Percentiles rank a stretch among this genome's conserved stretches.
Evolutionary conservation across 2,329 filamentous ascomycete genomes (phyloP).

Genomic region (Chrysosporium queenslandicum): DNA sequence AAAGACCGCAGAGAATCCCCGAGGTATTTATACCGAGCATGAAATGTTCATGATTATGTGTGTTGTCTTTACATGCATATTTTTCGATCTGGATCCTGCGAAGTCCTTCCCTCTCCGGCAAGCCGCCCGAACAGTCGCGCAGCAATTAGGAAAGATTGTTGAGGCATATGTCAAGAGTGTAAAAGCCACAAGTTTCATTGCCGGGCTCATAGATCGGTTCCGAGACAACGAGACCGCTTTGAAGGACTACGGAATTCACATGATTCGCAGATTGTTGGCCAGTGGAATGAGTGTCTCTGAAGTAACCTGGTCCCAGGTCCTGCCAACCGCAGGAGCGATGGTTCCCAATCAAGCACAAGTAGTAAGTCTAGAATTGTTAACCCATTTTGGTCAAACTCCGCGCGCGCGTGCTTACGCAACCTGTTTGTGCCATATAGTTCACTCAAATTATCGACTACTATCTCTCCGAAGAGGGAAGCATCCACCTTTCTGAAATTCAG

Average conservation of each 20-base stretch:
- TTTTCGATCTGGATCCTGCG: slow-evolving; percentile 41
- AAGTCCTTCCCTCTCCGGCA: slow-evolving; percentile 41
- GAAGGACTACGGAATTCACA: slow-evolving; percentile 53
- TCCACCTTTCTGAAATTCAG: slow-evolving; percentile 39
- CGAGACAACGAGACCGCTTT: slow-evolving; percentile 47
- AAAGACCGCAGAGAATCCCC: slow-evolving; percentile 22
- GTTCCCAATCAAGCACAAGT: slow-evolving; percentile 52
- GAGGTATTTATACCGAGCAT: slow-evolving; percentile 39
- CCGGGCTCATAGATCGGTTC: slow-evolving; percentile 41
- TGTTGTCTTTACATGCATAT: slow-evolving; percentile 40
- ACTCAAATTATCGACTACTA: slow-evolving; percentile 39
- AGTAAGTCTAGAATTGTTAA: slow-evolving; percentile 8
- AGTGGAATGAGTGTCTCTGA: slow-evolving; percentile 53
- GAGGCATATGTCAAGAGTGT: slow-evolving; percentile 35
- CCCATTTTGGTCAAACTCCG: neutral
- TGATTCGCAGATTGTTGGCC: slow-evolving; percentile 57
- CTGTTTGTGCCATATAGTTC: slow-evolving; percentile 29
- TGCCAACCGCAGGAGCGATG: slow-evolving; percentile 57
- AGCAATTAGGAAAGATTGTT: slow-evolving; percentile 32
- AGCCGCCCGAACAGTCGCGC: slow-evolving; percentile 34
- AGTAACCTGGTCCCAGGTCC: slow-evolving; percentile 59
- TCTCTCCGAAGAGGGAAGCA: slow-evolving; percentile 33
- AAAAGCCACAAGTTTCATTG: slow-evolving; percentile 44
- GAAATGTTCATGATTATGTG: slow-evolving; percentile 44
- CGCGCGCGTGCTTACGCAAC: neutral